These are phyloP conservation scores for Suhomyces taliae DNA, from an alignment of 1,139 yeast genomes.

Conservation along the genomic window DNA sequence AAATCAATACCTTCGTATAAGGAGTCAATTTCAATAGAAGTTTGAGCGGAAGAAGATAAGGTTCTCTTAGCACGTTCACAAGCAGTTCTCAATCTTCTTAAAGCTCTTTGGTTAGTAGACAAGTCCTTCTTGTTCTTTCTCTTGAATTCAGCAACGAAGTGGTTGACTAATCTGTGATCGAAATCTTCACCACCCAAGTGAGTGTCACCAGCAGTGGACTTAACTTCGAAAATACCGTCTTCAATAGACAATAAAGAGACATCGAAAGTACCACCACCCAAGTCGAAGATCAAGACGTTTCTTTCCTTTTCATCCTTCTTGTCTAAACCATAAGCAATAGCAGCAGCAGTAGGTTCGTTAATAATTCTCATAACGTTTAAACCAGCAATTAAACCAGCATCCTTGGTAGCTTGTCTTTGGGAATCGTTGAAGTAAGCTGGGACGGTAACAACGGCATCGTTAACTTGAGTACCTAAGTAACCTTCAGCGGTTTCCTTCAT, in stretches of 20 bases:
- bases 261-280: constrained; percentile 99
- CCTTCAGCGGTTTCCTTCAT: constrained; percentile 71
- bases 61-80: constrained; percentile 45
- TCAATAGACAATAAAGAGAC: constrained; percentile 89
- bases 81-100: constrained; percentile 44
- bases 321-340: constrained; percentile 64
- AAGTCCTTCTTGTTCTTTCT: constrained; percentile 41
- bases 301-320: constrained; percentile 70
- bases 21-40: constrained; percentile 40
- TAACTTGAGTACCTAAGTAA: constrained; percentile 60
- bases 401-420: constrained; percentile 64
- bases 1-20: constrained; percentile 41
- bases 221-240: constrained; percentile 95
- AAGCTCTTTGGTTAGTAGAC: constrained; percentile 39
- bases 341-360: constrained; percentile 65
- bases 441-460: constrained; percentile 75
- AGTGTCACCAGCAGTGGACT: constrained; percentile 98
- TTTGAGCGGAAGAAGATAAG: constrained; percentile 39
- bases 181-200: constrained; percentile 93
- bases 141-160: constrained; percentile 39
- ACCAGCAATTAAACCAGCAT: constrained; percentile 63
- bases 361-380: constrained; percentile 59
- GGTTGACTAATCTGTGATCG: constrained; percentile 48
- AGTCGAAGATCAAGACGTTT: constrained; percentile 87
- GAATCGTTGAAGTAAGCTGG: constrained; percentile 65